Base-by-base conservation (phyloP, 2,329 filamentous ascomycete species). In the Mycosphaerella arachidis region DNA sequence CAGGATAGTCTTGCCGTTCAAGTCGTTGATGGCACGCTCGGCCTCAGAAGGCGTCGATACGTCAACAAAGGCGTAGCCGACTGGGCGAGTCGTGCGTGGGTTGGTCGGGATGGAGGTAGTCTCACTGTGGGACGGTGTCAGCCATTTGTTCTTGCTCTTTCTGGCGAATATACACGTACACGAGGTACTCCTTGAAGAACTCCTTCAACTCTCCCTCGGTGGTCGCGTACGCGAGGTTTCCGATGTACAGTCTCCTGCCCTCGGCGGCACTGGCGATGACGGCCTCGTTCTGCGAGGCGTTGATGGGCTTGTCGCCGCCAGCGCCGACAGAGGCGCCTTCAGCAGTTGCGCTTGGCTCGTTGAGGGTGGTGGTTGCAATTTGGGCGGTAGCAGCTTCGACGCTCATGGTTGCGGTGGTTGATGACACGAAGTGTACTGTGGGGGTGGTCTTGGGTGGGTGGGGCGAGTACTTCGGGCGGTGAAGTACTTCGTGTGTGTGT, bases 181-280 rank as follows among this genome's bases (percentile, higher is more conserved):
- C 91, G 84, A 94, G 89, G 86, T 96, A 97, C 81, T 88, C 90
- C 86, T 94, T 93, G 89, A 99, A 99, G 86, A 99, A 99, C 74
- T 94, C 90, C 86, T 95, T 96, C 86, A 99, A 91, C 88, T 97
- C 92, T 89, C 90, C 94, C 90, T 97, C 94, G 79, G 92, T 96
- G 88, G 94, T 97, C 88, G 93, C 92, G 81, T 99, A 99, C 75
- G 94, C 94, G 87, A 99, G 90, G 86, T 99, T 99, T 85, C 94
- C 94, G 84, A 99, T 97, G 84, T 99, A 99, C 75, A 99, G 89
- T 83, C 94, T 91, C 84, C 94, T 91, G 79, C 94, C 93, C 85
- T 99, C 94, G 80, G 93, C 92, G 79, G 94, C 94, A 83, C 92
- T 96, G 81, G 92, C 91, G 79, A 94, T 88, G 76, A 94, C 92